Base-by-base conservation (phyloP, 169 alveolate species). In the Eimeria mitis region DNA sequence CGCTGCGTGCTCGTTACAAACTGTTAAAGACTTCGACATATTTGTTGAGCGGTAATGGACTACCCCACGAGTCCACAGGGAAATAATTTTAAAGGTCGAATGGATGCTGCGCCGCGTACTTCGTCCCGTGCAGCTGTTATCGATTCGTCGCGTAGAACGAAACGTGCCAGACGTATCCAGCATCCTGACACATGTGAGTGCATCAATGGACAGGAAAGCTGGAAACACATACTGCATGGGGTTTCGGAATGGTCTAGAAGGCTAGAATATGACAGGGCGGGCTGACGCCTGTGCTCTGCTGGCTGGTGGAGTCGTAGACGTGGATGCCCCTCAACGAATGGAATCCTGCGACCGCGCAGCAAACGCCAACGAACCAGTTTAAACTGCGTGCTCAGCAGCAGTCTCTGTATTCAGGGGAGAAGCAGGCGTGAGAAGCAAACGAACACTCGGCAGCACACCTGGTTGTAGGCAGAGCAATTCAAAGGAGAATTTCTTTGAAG, bases 381-480 rank as follows among this genome's bases (percentile, higher is more conserved):
- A 23, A 23, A 7, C 42, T 42, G 19, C 37, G 47, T 42, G 40
- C 59, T 37, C 78, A 16, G 63, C 8, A 75, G 11, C 34, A 52
- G 44, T 21, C 73, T 56, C 21, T 8, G 40, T 9, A 34, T n/a
- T 16, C 81, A 40, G 31, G 28, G 6, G 19, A 42, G 40, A 73
- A 8, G 37, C 34, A 59, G 59, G n/a, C 54, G 73, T 44, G 56
- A 65, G 85, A 25, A 65, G 25, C 23, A 40, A 34, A 28, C 34
- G 54, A 37, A 1, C 23, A 42, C 54, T 11, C 23, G 61, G 31
- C 87, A 47, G 52, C 94, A 25, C 63, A 92, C 96, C 96, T 37
- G 96, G 96, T 54, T 76, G 70, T 34, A 92, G 90, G 65, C 96
- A 92, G 59, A 83, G 76, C 88, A 81, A 47, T 34, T 92, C 96